Percentiles rank a stretch among this genome's conserved stretches.
These are phyloP conservation scores for Periconia sp. DNA, from an alignment of 2,329 filamentous ascomycete genomes.

Conservation along the genomic window DNA sequence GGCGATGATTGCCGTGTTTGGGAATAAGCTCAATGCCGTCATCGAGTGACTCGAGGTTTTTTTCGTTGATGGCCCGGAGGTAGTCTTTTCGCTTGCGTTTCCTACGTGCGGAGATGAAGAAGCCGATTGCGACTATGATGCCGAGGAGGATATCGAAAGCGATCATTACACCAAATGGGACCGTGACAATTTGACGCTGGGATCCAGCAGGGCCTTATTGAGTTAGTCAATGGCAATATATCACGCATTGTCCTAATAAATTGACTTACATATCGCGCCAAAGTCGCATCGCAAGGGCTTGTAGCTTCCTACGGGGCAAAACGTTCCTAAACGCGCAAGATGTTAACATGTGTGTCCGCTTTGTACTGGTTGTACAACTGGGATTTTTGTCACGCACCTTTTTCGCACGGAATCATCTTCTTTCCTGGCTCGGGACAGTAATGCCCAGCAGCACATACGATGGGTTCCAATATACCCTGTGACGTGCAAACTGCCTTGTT, in stretches of 20 bases:
- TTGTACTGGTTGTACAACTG: background rate
- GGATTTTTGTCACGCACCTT: conserved; percentile 8
- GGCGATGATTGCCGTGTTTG: background rate
- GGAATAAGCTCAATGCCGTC: conserved; percentile 6
- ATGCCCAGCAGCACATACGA: conserved; percentile 5
- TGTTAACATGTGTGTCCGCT: background rate
- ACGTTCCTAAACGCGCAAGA: conserved; percentile 1
- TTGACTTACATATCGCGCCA: conserved; percentile 9
- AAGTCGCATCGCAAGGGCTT: conserved; percentile 4
- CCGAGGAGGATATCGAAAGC: conserved; percentile 9
- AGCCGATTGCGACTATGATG: conserved; percentile 8
- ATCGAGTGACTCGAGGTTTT: conserved; percentile 6
- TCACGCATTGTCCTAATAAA: background rate
- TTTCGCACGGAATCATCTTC: conserved; percentile 2
- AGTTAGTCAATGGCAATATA: background rate
- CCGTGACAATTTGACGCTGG: conserved; percentile 9
- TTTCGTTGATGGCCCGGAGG: background rate
- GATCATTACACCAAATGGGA: conserved; percentile 11
- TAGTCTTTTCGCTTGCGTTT: conserved; percentile 7
- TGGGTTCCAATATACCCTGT: conserved; percentile 9
- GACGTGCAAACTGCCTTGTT: background rate
- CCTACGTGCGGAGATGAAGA: conserved; percentile 6
- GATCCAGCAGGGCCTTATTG: background rate
- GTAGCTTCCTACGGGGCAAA: conserved; percentile 7
- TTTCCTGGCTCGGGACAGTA: conserved; percentile 11